Evolutionary conservation across 1,284 basidiomycete genomes (phyloP).

Genomic region (Austropuccinia psidii): DNA sequence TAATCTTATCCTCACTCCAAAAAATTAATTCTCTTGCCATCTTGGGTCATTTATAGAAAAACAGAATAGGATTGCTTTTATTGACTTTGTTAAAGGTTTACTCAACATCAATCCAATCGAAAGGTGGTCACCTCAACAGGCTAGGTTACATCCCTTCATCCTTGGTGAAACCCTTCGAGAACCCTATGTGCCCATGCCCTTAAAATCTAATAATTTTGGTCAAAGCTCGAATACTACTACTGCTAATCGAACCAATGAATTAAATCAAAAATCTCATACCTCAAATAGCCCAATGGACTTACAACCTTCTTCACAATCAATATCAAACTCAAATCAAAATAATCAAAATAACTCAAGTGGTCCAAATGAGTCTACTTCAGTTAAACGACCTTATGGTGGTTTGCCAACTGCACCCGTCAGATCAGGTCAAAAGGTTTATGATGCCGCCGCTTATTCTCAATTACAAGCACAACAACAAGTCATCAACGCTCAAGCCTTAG

Average conservation of each 20-base stretch:
- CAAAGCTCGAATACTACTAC: constrained; percentile 46
- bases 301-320: constrained; percentile 36
- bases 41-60: constrained; percentile 59
- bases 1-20: constrained; percentile 27
- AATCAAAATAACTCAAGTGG: constrained; percentile 50
- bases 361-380: constrained; percentile 41
- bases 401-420: constrained; percentile 62
- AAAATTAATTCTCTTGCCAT: background rate
- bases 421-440: constrained; percentile 69
- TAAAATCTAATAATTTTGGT: too few species aligned
- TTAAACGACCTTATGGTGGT: constrained; percentile 89
- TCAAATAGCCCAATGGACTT: constrained; percentile 2
- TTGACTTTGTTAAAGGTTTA: constrained; percentile 93
- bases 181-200: constrained; percentile 36
- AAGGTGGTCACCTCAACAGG: constrained; percentile 96
- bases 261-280: constrained; percentile 7
- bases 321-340: constrained; percentile 38
- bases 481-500: constrained; percentile 63
- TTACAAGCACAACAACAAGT: constrained; percentile 89
- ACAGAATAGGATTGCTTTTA: constrained; percentile 85
- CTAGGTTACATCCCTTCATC: constrained; percentile 91
- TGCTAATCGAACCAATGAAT: constrained; percentile 21
- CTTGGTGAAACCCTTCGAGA: constrained; percentile 90
- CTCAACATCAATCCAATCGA: constrained; percentile 89
- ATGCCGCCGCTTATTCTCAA: constrained; percentile 88